Base-by-base conservation (phyloP, 2,329 filamentous ascomycete genomes). In the Aspergillus fischeri region DNA sequence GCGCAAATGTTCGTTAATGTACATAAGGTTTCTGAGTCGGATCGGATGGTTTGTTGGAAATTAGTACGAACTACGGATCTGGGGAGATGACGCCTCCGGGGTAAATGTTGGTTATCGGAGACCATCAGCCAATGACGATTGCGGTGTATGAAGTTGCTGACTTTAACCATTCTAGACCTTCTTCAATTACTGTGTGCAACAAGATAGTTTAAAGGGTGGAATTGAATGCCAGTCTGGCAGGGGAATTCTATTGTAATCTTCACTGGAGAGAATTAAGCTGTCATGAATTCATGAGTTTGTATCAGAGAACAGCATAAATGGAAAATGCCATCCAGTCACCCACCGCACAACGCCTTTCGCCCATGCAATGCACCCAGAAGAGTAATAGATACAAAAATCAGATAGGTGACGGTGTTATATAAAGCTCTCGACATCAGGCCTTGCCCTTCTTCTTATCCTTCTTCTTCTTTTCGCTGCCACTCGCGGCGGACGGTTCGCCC, bases 371-470 rank as follows among this genome's bases (percentile, higher is more conserved):
- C 69, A 73, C 67, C 59, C 65, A 62, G 57, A 68, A 68, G 54
- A 55, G 58, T 55, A 61, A 63, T 52, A 53, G 58, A 65, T 55
- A 62, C 42, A 55, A 56, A 56, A 38, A 53, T 20, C 53, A 50
- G 41, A 52, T 55, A 50, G 56, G 57, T n/a, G 56, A 53, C 21
- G 52, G 57, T 42, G 11, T 35, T 51, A 35, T 42, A 24, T 44
- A 11, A 14, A 32, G 50, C 28, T 35, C 54, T 57, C 44, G 53
- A 55, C 14, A 53, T 70, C 58, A 75, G 44, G 72, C 73, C 63
- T 80, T 80, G 50, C 69, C 71, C 68, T 77, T 78, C 73, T 80
- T 81, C 69, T 80, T 80, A 55, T 79, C 73, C 63, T 81, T 79
- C 67, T 81, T 79, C 60, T 74, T 77, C 67, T 75, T 78, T 55